These are phyloP conservation scores for Aspergillus cejpii DNA, from an alignment of 2,329 filamentous ascomycete species.

Conservation along the genomic window DNA sequence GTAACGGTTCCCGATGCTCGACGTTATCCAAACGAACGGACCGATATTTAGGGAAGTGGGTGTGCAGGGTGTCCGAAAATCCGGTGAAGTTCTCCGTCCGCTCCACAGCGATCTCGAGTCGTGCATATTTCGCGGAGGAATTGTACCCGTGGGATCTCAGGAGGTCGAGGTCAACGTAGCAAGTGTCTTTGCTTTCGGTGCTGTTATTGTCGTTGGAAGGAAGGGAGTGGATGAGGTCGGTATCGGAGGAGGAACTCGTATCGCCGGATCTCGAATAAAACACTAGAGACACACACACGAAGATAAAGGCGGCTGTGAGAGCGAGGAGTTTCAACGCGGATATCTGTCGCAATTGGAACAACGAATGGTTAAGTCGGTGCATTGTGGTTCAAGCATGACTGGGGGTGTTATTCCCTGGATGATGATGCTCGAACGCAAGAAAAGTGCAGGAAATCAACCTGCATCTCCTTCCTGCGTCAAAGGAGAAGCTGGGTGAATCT, in stretches of 20 bases:
- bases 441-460: neutral
- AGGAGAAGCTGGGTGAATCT: neutral
- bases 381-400: constrained; percentile 12
- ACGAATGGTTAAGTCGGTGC: constrained; percentile 9
- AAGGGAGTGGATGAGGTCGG: neutral
- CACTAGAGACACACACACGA: constrained; percentile 6
- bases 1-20: constrained; percentile 12
- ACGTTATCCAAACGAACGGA: constrained; percentile 18
- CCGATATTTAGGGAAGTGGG: constrained; percentile 11
- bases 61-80: constrained; percentile 11
- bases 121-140: constrained; percentile 12
- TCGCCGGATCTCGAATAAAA: constrained; percentile 5
- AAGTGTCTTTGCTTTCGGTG: constrained; percentile 3
- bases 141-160: constrained; percentile 13
- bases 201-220: neutral
- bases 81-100: constrained; percentile 15
- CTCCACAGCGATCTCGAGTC: constrained; percentile 15
- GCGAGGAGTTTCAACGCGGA: constrained; percentile 7
- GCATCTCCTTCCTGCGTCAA: neutral
- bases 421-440: too few relatives aligned
- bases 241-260: neutral
- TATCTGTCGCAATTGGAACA: constrained; percentile 9
- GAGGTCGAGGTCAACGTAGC: constrained; percentile 15
- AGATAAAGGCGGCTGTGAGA: constrained; percentile 4
- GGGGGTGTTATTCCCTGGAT: neutral